These are phyloP conservation scores for Wickerhamomyces bisporus DNA, from an alignment of 805 yeast genomes.

Conservation along the genomic window DNA sequence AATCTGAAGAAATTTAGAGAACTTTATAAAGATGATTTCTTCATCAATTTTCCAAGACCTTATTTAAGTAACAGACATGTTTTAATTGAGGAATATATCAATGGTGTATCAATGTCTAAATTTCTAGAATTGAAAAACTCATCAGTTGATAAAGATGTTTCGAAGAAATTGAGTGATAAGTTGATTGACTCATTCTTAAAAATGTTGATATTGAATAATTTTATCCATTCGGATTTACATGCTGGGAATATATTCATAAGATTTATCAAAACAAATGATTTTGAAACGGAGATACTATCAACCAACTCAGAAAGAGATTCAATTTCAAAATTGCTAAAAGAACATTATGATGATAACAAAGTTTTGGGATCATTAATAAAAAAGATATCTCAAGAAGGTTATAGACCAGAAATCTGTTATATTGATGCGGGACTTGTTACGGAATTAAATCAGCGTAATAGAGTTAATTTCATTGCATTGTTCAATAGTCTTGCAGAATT, in stretches of 20 bases:
- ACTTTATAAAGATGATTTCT: slow-evolving; percentile 53
- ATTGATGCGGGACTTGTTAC: slow-evolving; percentile 94
- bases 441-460: slow-evolving; percentile 69
- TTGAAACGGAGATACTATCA: slow-evolving; percentile 25
- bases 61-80: slow-evolving; percentile 60
- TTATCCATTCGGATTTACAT: slow-evolving; percentile 94
- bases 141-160: slow-evolving; percentile 43
- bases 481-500: slow-evolving; percentile 86
- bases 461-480: slow-evolving; percentile 82
- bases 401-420: slow-evolving; percentile 81
- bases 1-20: slow-evolving; percentile 68
- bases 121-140: slow-evolving; percentile 41
- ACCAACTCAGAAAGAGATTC: slow-evolving; percentile 16
- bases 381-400: slow-evolving; percentile 48
- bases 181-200: slow-evolving; percentile 88
- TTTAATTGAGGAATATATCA: slow-evolving; percentile 78
- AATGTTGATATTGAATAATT: slow-evolving; percentile 90
- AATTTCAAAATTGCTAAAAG: slow-evolving; percentile 17
- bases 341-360: slow-evolving; percentile 20
- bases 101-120: slow-evolving; percentile 77
- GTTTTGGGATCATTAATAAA: slow-evolving; percentile 45
- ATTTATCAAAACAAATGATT: slow-evolving; percentile 45
- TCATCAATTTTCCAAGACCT: slow-evolving; percentile 79
- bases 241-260: slow-evolving; percentile 91
- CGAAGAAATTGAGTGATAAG: slow-evolving; percentile 69